Evolutionary conservation across 2,329 filamentous ascomycete genomes (phyloP), one percentile per base, ranked within the genome.

Genomic region (Ceratocystis diversiconidia): DNA sequence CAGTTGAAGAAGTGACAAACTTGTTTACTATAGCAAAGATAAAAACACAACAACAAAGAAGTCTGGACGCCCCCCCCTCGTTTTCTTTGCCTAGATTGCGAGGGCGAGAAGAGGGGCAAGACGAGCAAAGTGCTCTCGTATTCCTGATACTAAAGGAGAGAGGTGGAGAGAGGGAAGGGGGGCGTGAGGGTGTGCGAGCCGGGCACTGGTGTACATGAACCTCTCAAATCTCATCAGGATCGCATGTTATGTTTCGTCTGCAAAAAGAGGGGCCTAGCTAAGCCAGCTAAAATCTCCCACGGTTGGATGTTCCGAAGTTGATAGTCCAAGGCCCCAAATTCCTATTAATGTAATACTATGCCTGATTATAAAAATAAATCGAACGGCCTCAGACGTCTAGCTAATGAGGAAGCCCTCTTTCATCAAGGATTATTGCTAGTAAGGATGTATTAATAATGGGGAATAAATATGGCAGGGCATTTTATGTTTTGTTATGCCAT

Each of bases 241-340:
- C 25, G 25, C 30, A 57, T 30, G 52, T 5, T 57, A 57, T 57
- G 52, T 57, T 57, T 57, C 52, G 52, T 57, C 52, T 57, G 17
- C 22, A 57, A 30, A 15, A 55, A 28, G 50, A 55, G 52, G 52
- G 52, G 22, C 1, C 52, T 36, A 36, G 32, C 32, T 10, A 36
- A 50, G 52, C 22, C 25, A 57, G 15, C 25, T 57, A 30, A 17
- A 57, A 57, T 15, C 19, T 57, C 30, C 52, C 52, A 57, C 52
- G 52, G 52, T 57, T 57, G 52, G 52, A 57, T 57, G 52, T 57
- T 32, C 52, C 52, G 52, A 57, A 57, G 52, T 57, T 50, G 46
- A 36, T 50, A 19, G 46, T 50, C 25, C n/a, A 7, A 22, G 46
- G n/a, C n/a, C 17, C n/a, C n/a, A 50, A 22, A 22, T 50, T 50